Evolutionary conservation across 257 asterid genomes (phyloP).

Genomic region (Gentiana dahurica): DNA sequence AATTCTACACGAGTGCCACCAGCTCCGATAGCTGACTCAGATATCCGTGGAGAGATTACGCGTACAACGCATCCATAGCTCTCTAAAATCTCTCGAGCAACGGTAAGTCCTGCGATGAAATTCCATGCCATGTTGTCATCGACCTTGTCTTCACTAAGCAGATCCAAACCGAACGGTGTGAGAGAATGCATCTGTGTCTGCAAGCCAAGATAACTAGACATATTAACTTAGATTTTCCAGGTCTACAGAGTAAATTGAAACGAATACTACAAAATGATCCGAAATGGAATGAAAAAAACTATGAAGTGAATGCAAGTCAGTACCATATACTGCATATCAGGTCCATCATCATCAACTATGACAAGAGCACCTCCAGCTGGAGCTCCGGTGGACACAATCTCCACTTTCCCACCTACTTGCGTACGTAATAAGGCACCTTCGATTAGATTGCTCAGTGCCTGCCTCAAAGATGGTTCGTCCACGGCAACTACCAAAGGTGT

Average conservation of each 20-base stretch:
- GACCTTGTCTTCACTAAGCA: slow-evolving; percentile 44
- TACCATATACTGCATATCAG: slow-evolving; percentile 98
- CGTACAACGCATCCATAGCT: slow-evolving; percentile 80
- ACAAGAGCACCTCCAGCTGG: slow-evolving; percentile 90
- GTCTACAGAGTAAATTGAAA: no score
- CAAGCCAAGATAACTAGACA: slow-evolving; percentile 11
- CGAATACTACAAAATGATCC: no score
- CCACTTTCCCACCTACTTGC: slow-evolving; percentile 66
- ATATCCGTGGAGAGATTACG: slow-evolving; percentile 61
- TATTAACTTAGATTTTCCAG: no score
- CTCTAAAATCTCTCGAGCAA: slow-evolving; percentile 91
- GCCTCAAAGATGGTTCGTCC: slow-evolving; percentile 87
- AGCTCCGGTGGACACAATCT: slow-evolving; percentile 57
- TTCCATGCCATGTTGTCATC: slow-evolving; percentile 94
- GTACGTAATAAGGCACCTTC: slow-evolving; percentile 86
- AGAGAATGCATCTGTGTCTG: slow-evolving; percentile 96
- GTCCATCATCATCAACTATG: slow-evolving; percentile 89
- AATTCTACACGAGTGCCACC: slow-evolving; percentile 89
- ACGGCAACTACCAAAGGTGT: slow-evolving; percentile 57
- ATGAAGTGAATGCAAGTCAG: slow-evolving; percentile 1
- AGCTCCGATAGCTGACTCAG: slow-evolving; percentile 39
- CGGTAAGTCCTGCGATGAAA: slow-evolving; percentile 80
- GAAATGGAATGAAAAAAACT: no score
- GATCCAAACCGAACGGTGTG: slow-evolving; percentile 73
- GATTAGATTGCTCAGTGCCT: slow-evolving; percentile 85